These are phyloP conservation scores for Chlorella ohadii DNA, from an alignment of 139 green algal genomes.

Conservation along the genomic window DNA sequence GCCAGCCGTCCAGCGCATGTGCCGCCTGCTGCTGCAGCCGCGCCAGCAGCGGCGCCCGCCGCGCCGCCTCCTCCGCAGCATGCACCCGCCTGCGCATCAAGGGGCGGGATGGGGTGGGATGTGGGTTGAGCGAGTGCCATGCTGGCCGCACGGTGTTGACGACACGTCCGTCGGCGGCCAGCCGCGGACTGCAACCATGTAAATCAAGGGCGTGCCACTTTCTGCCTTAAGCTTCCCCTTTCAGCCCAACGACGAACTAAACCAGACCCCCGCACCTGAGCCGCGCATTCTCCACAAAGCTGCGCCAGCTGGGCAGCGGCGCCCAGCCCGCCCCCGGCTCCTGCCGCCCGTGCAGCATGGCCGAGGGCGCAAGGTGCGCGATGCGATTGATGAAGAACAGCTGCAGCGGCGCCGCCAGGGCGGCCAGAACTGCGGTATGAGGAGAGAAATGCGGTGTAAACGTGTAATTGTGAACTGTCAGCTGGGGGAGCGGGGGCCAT, in stretches of 20 bases:
- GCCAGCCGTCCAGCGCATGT: slow-evolving; percentile 28
- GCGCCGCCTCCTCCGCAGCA: background rate
- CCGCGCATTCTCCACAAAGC: slow-evolving; percentile 23
- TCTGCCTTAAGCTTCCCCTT: too few relatives aligned
- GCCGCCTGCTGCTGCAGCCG: slow-evolving; percentile 2
- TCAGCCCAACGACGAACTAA: too few relatives aligned
- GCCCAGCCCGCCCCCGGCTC: slow-evolving; percentile 29
- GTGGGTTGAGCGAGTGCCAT: too few relatives aligned
- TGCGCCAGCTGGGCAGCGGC: slow-evolving; percentile 9
- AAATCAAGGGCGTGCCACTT: too few relatives aligned
- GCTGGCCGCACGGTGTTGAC: too few relatives aligned
- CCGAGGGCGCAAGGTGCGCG: slow-evolving; percentile 15
- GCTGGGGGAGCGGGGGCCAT: too few relatives aligned
- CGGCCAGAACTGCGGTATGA: background rate
- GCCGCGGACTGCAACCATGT: too few relatives aligned
- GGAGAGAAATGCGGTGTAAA: too few relatives aligned
- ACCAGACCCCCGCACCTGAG: slow-evolving; percentile 15
- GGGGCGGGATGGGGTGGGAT: background rate
- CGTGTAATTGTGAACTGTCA: too few relatives aligned
- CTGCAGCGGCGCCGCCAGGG: slow-evolving; percentile 31
- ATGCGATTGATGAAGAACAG: slow-evolving; percentile 43
- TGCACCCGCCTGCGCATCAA: slow-evolving; percentile 15
- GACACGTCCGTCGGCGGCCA: too few relatives aligned
- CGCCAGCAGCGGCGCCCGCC: background rate
- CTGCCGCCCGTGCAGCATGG: slow-evolving; percentile 39